A percentile compares a stretch with the other conserved stretches of the same genome.
phyloP scores from a whole-genome alignment of 2,329 filamentous ascomycete genomes.

The Zymoseptoria ardabiliae region DNA sequence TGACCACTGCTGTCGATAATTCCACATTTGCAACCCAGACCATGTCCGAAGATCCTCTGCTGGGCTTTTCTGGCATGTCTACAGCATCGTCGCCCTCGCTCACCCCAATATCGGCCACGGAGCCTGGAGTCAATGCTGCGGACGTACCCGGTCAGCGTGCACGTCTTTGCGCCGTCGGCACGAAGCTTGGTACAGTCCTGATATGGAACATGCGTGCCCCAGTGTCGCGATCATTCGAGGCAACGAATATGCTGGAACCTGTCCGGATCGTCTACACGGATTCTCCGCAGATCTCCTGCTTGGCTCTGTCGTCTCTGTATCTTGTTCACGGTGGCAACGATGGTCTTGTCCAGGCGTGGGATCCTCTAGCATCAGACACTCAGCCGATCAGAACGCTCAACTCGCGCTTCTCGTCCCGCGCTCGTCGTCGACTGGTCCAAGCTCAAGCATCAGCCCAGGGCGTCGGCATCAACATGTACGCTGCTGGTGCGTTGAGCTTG shows the following conservation, averaged over 20 bases:
- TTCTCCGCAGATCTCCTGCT: conserved; percentile 74
- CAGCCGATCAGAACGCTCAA: conserved; percentile 81
- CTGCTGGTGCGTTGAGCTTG: conserved; percentile 74
- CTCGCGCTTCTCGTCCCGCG: conserved; percentile 71
- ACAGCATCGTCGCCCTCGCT: conserved; percentile 47
- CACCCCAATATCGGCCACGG: conserved; percentile 44
- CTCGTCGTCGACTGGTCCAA: conserved; percentile 66
- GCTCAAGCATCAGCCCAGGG: conserved; percentile 60
- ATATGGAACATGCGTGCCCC: conserved; percentile 78
- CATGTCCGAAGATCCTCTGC: conserved; percentile 68
- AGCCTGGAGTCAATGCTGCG: conserved; percentile 36
- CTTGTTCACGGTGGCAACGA: conserved; percentile 91
- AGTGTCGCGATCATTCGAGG: conserved; percentile 46
- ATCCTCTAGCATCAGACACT: conserved; percentile 74
- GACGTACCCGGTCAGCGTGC: conserved; percentile 81
- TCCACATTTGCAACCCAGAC: conserved; percentile 67
- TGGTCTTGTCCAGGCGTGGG: conserved; percentile 92
- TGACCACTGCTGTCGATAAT: conserved; percentile 62
- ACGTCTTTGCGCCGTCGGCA: conserved; percentile 74
- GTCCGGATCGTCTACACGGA: conserved; percentile 82
- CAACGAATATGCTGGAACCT: conserved; percentile 57
- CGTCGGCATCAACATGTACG: conserved; percentile 67
- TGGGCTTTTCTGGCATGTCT: conserved; percentile 50
- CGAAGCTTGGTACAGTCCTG: conserved; percentile 65
- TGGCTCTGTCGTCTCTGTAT: conserved; percentile 79